These are phyloP conservation scores for Epichloe sylvatica DNA, from an alignment of 2,329 filamentous ascomycete species.

Conservation along the genomic window DNA sequence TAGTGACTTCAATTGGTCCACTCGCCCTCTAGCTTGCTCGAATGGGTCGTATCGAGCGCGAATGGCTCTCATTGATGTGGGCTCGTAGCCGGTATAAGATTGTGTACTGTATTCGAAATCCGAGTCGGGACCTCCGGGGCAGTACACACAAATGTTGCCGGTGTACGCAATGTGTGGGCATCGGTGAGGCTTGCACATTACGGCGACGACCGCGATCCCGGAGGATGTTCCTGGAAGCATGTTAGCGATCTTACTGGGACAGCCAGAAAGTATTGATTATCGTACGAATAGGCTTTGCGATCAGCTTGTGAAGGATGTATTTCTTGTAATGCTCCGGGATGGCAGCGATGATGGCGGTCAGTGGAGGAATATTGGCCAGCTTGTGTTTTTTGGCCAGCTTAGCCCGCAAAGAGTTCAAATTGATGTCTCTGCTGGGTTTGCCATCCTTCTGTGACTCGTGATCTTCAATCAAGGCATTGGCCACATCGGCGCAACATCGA, in stretches of 20 bases:
- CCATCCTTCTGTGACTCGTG: constrained; percentile 70
- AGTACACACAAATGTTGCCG: constrained; percentile 98
- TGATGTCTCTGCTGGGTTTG: constrained; percentile 70
- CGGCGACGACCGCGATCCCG: constrained; percentile 92
- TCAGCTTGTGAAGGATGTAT: constrained; percentile 89
- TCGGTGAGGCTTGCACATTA: constrained; percentile 98
- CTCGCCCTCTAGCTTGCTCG: constrained; percentile 86
- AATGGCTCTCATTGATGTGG: constrained; percentile 96
- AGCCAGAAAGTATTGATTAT: neutral
- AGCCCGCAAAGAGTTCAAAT: constrained; percentile 75
- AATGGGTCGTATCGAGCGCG: constrained; percentile 95
- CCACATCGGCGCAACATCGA: constrained; percentile 89
- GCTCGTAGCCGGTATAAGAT: constrained; percentile 96
- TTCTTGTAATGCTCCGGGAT: constrained; percentile 99
- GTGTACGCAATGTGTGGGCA: constrained; percentile 98
- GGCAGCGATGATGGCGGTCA: constrained; percentile 94
- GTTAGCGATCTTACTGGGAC: constrained; percentile 2
- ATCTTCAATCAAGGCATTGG: constrained; percentile 84
- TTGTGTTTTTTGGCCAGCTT: constrained; percentile 89
- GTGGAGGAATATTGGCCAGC: constrained; percentile 71
- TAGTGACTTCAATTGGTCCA: constrained; percentile 90
- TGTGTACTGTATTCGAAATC: constrained; percentile 99
- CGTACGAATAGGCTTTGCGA: constrained; percentile 85
- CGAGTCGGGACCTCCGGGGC: constrained; percentile 89
- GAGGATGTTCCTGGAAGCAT: constrained; percentile 63